Evolutionary conservation across 108 stramenopile genomes (phyloP), one percentile per base, ranked within the genome.

Genomic region (Nannochloropsis gaditana): DNA sequence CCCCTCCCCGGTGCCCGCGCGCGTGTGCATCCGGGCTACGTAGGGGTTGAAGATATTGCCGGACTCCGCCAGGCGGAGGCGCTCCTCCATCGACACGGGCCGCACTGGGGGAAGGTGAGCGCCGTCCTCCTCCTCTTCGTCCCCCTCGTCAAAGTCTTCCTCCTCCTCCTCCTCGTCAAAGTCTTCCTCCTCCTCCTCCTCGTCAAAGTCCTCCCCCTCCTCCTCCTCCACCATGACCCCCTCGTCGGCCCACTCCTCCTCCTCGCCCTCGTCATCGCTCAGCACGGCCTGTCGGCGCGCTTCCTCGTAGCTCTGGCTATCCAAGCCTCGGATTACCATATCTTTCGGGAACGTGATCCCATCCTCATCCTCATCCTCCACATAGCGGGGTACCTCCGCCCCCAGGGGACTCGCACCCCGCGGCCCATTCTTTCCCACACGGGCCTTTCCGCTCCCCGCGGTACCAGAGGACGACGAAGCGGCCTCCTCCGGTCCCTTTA

Each of bases 181-280:
- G 10, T 50, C 47, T 50, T 50, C 47, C 15, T 50, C 47, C 15
- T 50, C 47, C 47, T 50, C 47, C 47, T 50, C 47, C 47, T 73
- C 59, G 19, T 73, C 59, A 15, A n/a, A 15, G 5, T 73, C 59
- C 59, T 73, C 59, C 59, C n/a, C 59, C 5, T 8, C 59, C 59
- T 73, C 59, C 59, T 73, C 59, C 59, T 73, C 59, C 59, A 3
- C 15, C 19, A n/a, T n/a, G 19, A n/a, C 1, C 19, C n/a, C 59
- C 19, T 73, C 8, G 59, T 73, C 59, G 31, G 31, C 31, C 31
- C 31, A 31, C 31, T 31, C 31, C 5, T 73, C 59, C 47, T 50
- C 47, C 59, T 73, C 59, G 19, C 59, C 59, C 6, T 73, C 59
- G 59, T 73, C 59, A 73, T 73, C 59, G n/a, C 59, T 73, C 59